These are phyloP conservation scores for Marasmius fiardii DNA, from an alignment of 1,284 basidiomycete genomes.

Conservation along the genomic window DNA sequence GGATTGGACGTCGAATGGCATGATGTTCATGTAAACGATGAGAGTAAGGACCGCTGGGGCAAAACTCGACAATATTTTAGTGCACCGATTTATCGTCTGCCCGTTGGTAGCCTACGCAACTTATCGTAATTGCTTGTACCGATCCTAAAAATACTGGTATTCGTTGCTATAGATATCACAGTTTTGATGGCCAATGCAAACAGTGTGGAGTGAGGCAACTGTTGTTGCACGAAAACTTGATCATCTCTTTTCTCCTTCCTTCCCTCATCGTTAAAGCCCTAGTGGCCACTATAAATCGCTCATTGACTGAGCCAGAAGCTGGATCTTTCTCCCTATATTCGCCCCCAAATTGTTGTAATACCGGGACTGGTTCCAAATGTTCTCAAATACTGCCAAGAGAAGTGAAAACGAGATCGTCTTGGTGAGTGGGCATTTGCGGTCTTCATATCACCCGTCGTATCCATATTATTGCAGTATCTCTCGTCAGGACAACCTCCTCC, in stretches of 20 bases:
- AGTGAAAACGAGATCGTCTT: constrained; percentile 21
- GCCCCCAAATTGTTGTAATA: neutral
- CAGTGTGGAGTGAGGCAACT: neutral
- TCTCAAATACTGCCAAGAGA: constrained; percentile 11
- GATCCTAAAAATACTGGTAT: neutral
- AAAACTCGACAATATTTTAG: constrained; percentile 71
- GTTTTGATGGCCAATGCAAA: neutral
- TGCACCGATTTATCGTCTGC: constrained; percentile 63
- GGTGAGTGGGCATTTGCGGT: constrained; percentile 20
- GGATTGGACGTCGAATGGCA: constrained; percentile 76
- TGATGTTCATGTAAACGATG: constrained; percentile 59
- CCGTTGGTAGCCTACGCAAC: constrained; percentile 44
- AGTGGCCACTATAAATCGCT: neutral
- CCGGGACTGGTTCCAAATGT: neutral
- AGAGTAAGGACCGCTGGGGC: constrained; percentile 59
- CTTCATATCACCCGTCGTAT: too few relatives aligned
- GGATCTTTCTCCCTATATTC: constrained; percentile 3
- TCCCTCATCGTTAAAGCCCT: neutral
- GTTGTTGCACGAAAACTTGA: neutral
- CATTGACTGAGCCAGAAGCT: constrained; percentile 5
- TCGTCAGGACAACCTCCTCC: constrained; percentile 24
- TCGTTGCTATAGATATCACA: neutral
- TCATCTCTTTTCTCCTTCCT: neutral
- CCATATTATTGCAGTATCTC: constrained; percentile 25
- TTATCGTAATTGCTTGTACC: neutral